Conservation (phyloP, 2,329 filamentous ascomycete species). For the Xylaria sp. region DNA sequence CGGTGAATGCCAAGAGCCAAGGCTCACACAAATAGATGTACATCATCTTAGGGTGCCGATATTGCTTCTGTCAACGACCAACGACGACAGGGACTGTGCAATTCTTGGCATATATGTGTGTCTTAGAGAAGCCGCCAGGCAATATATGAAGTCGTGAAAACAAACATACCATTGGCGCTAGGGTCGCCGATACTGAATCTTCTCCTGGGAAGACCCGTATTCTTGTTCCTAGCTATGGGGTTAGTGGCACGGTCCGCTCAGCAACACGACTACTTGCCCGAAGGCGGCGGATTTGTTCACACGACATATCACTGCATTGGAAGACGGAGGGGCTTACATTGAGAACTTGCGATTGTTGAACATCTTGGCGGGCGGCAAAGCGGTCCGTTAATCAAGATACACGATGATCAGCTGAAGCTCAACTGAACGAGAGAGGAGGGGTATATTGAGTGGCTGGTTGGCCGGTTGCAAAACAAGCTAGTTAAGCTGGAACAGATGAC, state of each 20-base stretch:
- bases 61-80: conserved; percentile 8
- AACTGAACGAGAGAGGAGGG: conserved; percentile 5
- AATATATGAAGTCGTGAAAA: conserved; percentile 23
- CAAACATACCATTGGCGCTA: conserved; percentile 62
- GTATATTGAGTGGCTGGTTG: conserved; percentile 3
- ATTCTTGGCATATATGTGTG: conserved; percentile 42
- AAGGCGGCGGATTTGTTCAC: not conserved
- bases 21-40: conserved; percentile 37
- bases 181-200: conserved; percentile 70
- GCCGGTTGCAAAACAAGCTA: not conserved
- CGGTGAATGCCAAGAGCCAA: conserved; percentile 46
- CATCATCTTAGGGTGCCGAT: conserved; percentile 34
- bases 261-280: not conserved
- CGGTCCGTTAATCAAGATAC: conserved; percentile 10
- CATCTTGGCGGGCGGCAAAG: conserved; percentile 52
- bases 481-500: not conserved
- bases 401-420: conserved; percentile 16
- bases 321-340: conserved; percentile 52
- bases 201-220: conserved; percentile 70
- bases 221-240: conserved; percentile 59
- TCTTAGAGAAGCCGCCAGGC: conserved; percentile 31
- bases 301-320: not conserved
- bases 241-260: conserved; percentile 16
- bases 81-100: conserved; percentile 23
- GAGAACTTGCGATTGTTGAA: conserved; percentile 71